Evolutionary conservation across 768 basidiomycete genomes (phyloP).

Genomic region (Mrakia gelida): DNA sequence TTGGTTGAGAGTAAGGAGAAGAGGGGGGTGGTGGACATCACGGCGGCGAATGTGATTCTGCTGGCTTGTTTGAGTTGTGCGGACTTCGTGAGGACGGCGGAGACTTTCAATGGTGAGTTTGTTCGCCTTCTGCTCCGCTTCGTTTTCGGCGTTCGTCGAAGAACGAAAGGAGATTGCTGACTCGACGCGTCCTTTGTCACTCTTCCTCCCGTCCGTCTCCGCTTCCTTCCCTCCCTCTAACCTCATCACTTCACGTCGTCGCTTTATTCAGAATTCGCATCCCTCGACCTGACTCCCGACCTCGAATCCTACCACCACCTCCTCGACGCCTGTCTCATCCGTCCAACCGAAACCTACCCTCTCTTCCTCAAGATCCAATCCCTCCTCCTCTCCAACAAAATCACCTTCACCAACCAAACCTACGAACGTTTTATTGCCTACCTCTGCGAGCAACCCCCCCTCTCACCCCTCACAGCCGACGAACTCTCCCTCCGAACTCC

Average conservation of each 20-base stretch:
- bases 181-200: too few relatives aligned
- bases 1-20: slow-evolving; percentile 21
- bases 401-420: slow-evolving; percentile 16
- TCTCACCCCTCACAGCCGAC: neutral
- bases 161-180: neutral
- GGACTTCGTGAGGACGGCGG: slow-evolving; percentile 27
- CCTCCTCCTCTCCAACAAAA: neutral
- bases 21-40: slow-evolving; percentile 19
- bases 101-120: slow-evolving; percentile 30
- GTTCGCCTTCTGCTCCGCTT: neutral
- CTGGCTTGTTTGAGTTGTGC: slow-evolving; percentile 22
- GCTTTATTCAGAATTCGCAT: slow-evolving; percentile 1
- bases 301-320: slow-evolving; percentile 30
- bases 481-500: neutral
- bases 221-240: neutral
- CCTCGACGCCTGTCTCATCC: slow-evolving; percentile 25
- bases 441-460: slow-evolving; percentile 18
- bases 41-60: slow-evolving; percentile 24
- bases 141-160: neutral
- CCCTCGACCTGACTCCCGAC: slow-evolving; percentile 16
- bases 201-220: neutral
- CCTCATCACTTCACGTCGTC: too few relatives aligned
- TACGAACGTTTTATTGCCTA: slow-evolving; percentile 27
- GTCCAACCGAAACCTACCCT: slow-evolving; percentile 14
- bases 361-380: slow-evolving; percentile 4